Evolutionary conservation across 805 yeast species (phyloP).

Genomic region (Candida pini): DNA sequence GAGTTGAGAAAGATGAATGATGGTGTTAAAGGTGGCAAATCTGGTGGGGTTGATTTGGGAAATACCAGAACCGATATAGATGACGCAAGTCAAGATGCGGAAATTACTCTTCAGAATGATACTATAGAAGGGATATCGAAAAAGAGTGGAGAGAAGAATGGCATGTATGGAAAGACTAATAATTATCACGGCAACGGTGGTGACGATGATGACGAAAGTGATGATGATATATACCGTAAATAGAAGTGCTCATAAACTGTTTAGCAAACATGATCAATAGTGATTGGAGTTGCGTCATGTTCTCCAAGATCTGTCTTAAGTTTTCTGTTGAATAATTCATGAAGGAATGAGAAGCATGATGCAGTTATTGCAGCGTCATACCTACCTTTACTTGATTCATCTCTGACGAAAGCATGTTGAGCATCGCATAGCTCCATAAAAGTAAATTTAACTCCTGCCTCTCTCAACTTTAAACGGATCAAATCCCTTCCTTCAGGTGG

Average conservation of each 20-base stretch:
- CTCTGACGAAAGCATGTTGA: slow-evolving; percentile 79
- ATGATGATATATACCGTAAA: slow-evolving; percentile 19
- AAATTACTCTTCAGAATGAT: background rate
- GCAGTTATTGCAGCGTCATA: slow-evolving; percentile 74
- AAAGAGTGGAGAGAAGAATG: too few species aligned
- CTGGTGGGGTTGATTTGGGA: slow-evolving; percentile 3
- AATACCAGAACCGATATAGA: too few species aligned
- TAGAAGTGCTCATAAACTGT: background rate
- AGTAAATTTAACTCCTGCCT: slow-evolving; percentile 56
- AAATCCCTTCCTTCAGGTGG: slow-evolving; percentile 72
- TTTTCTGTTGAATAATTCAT: slow-evolving; percentile 65
- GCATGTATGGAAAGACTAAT: too few species aligned
- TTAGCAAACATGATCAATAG: slow-evolving; percentile 62
- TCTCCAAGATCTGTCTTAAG: slow-evolving; percentile 65
- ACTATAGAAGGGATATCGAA: too few species aligned
- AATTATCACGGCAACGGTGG: too few species aligned
- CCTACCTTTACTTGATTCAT: slow-evolving; percentile 74
- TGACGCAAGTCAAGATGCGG: background rate
- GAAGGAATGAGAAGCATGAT: slow-evolving; percentile 59
- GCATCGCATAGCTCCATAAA: slow-evolving; percentile 75
- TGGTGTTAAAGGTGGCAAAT: slow-evolving; percentile 12
- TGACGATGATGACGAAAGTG: slow-evolving; percentile 17
- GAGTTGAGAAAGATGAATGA: slow-evolving; percentile 56
- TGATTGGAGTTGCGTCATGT: slow-evolving; percentile 43
- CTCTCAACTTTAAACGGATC: slow-evolving; percentile 56